These are phyloP conservation scores for Pseudohalonectria lignicola DNA, from an alignment of 2,329 filamentous ascomycete genomes.

Conservation along the genomic window DNA sequence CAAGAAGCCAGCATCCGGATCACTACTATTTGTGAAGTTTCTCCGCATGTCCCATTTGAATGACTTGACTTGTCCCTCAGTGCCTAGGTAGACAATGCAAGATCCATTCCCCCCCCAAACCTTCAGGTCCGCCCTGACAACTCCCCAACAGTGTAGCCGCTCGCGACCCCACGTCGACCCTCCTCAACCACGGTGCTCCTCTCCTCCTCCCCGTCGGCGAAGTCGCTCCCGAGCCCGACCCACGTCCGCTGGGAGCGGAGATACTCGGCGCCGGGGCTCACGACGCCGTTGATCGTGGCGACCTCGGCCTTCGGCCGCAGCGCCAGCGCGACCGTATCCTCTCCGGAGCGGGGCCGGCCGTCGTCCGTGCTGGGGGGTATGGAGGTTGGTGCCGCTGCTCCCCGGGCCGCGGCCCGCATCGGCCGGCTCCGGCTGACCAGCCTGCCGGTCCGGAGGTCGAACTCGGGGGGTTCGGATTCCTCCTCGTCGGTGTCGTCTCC, in stretches of 20 bases:
- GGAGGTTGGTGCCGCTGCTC: too few relatives aligned
- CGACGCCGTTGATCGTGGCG: constrained; percentile 69
- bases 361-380: constrained; percentile 20
- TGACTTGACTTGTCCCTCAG: too few relatives aligned
- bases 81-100: too few relatives aligned
- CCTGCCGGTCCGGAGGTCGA: constrained; percentile 79
- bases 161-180: constrained; percentile 76
- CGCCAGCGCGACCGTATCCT: constrained; percentile 41
- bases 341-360: constrained; percentile 1
- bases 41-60: too few relatives aligned
- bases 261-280: constrained; percentile 88
- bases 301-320: constrained; percentile 52
- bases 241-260: constrained; percentile 75
- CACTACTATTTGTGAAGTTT: too few relatives aligned
- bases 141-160: constrained; percentile 73
- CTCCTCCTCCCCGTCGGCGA: constrained; percentile 37
- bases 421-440: constrained; percentile 72
- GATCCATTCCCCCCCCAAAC: too few relatives aligned
- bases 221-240: constrained; percentile 86
- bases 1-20: too few relatives aligned
- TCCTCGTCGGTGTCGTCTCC: constrained; percentile 30
- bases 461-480: constrained; percentile 76
- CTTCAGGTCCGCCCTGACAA: constrained; percentile 23
- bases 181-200: constrained; percentile 66
- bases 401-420: constrained; percentile 37